A percentile compares a stretch with the other conserved stretches of the same genome.
Evolutionary conservation across 176 grass and related monocot genomes (phyloP).

Genomic region (Musa beccarii): DNA sequence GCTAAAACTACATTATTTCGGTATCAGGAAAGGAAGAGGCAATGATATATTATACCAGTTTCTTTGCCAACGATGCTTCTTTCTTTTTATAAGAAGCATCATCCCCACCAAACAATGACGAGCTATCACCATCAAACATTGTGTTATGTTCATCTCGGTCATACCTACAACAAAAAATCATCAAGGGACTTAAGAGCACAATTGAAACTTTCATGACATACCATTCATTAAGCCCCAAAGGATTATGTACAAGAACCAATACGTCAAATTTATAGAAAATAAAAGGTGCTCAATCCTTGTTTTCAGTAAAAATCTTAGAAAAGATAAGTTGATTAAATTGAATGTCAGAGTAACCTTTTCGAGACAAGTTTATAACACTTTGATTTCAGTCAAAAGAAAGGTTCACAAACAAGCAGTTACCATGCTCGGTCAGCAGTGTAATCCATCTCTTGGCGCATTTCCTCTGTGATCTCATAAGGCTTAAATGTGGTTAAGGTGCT

Average conservation of each 20-base stretch:
- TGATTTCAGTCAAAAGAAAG: slow-evolving; percentile 14
- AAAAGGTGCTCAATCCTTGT: too few species aligned
- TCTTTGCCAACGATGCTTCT: slow-evolving; percentile 75
- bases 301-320: neutral
- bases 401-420: slow-evolving; percentile 23
- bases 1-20: neutral
- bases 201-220: too few species aligned
- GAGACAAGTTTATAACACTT: neutral
- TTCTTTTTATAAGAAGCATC: slow-evolving; percentile 77
- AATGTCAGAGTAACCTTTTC: neutral
- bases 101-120: slow-evolving; percentile 60
- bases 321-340: neutral
- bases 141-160: slow-evolving; percentile 91
- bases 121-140: slow-evolving; percentile 75
- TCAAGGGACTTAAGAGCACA: neutral
- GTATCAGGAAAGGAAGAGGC: slow-evolving; percentile 13
- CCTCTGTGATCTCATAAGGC: slow-evolving; percentile 63
- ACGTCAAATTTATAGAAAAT: too few species aligned
- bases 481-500: slow-evolving; percentile 48
- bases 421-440: slow-evolving; percentile 91
- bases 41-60: slow-evolving; percentile 39
- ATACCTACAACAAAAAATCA: slow-evolving; percentile 53
- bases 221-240: too few species aligned
- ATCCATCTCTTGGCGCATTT: slow-evolving; percentile 95
- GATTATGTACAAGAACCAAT: too few species aligned